Percentiles rank a stretch among this genome's conserved stretches.
These are phyloP conservation scores for Metroxylon sagu DNA, from an alignment of 176 grass and related monocot genomes.

Conservation along the genomic window DNA sequence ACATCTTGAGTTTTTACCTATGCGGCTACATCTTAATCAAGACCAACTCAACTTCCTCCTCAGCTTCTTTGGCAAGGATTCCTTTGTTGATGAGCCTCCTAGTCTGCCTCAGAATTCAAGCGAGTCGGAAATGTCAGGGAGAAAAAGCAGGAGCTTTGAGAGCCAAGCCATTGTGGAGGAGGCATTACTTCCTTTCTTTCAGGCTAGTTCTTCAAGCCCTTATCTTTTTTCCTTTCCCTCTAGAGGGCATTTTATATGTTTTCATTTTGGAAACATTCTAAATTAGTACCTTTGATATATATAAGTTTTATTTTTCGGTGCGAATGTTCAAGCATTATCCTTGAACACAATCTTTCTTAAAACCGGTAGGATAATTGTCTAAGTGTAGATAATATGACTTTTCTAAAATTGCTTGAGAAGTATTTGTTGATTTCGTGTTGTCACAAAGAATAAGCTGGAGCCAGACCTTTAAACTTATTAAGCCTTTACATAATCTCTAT, in stretches of 20 bases:
- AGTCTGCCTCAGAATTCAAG: conserved; percentile 23
- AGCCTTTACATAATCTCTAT: too few species aligned
- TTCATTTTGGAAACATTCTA: too few species aligned
- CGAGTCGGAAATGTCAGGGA: conserved; percentile 30
- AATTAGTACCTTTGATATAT: too few species aligned
- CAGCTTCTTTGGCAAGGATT: conserved; percentile 67
- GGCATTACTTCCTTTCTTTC: conserved; percentile 96
- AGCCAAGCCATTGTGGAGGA: conserved; percentile 57
- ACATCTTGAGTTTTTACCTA: conserved; percentile 69
- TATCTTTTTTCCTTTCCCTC: conserved; percentile 10
- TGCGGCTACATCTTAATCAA: conserved; percentile 96
- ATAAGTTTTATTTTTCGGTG: too few species aligned
- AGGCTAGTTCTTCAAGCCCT: conserved; percentile 39
- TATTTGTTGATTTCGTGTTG: too few species aligned
- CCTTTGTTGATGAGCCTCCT: conserved; percentile 26
- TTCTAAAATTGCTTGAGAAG: too few species aligned
- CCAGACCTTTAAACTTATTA: too few species aligned
- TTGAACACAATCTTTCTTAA: too few species aligned
- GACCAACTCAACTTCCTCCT: conserved; percentile 77
- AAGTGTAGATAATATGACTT: too few species aligned
- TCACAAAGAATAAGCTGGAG: too few species aligned
- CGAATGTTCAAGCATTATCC: too few species aligned
- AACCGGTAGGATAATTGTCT: too few species aligned
- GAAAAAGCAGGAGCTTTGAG: conserved; percentile 29
- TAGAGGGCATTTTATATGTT: not conserved